These are phyloP conservation scores for Erysimum cheiri DNA, from an alignment of 441 rosid genomes.

Conservation along the genomic window DNA sequence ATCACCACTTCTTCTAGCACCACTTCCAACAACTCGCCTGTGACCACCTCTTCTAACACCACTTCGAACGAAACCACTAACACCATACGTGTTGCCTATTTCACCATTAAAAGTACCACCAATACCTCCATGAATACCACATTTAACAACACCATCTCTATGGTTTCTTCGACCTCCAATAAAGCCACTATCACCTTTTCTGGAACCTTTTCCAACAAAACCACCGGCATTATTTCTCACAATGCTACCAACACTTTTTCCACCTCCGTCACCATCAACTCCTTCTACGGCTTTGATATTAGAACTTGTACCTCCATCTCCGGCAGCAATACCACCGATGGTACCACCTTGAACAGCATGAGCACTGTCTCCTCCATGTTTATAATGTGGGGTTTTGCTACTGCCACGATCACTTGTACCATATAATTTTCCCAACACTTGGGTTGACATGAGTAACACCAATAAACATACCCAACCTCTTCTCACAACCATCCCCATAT, in stretches of 20 bases:
- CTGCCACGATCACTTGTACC: not conserved
- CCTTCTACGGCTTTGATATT: not conserved
- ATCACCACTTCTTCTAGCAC: not conserved
- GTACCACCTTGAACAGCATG: not conserved
- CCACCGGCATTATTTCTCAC: too few species aligned
- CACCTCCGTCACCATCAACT: not conserved
- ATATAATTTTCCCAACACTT: slow-evolving; percentile 1
- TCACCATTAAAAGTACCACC: not conserved
- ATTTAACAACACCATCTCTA: too few species aligned
- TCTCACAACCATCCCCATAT: not conserved
- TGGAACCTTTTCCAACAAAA: too few species aligned
- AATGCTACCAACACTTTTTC: too few species aligned
- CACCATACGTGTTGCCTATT: not conserved
- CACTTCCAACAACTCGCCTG: not conserved
- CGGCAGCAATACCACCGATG: not conserved
- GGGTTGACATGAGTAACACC: not conserved
- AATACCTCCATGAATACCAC: too few species aligned
- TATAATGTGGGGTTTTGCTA: not conserved
- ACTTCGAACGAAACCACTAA: not conserved
- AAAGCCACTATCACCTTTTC: too few species aligned
- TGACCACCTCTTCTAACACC: not conserved
- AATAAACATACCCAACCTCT: not conserved
- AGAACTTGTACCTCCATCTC: not conserved
- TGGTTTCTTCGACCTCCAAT: not conserved
- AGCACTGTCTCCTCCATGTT: not conserved